These are phyloP conservation scores for Avicennia marina DNA, from an alignment of 257 asterid species.

Conservation along the genomic window DNA sequence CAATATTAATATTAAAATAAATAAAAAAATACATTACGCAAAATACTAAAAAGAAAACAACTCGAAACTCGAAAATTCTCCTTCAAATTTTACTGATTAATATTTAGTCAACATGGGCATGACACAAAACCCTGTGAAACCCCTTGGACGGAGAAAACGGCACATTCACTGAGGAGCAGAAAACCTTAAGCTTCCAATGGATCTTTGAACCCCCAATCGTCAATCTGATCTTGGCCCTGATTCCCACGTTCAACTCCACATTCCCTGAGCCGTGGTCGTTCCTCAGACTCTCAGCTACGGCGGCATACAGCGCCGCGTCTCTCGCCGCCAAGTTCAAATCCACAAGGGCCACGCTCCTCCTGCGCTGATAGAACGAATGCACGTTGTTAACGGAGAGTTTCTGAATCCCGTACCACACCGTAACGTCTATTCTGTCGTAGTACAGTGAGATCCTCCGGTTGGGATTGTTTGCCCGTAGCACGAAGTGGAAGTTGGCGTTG, in stretches of 20 bases:
- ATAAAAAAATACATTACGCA: no score
- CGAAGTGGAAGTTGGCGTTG: conserved; percentile 51
- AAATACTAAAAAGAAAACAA: neutral
- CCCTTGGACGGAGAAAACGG: conserved; percentile 36
- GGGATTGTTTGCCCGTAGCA: conserved; percentile 72
- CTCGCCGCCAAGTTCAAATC: conserved; percentile 47
- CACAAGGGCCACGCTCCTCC: conserved; percentile 46
- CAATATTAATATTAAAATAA: no score
- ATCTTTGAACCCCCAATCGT: conserved; percentile 59
- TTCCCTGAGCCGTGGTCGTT: conserved; percentile 48
- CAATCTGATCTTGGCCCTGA: conserved; percentile 66
- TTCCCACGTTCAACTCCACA: conserved; percentile 39
- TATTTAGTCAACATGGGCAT: conserved; percentile 36
- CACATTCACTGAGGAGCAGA: conserved; percentile 41
- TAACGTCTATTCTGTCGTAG: conserved; percentile 63
- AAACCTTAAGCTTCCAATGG: conserved; percentile 51
- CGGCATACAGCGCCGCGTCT: conserved; percentile 35
- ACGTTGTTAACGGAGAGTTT: conserved; percentile 37
- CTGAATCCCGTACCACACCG: conserved; percentile 49
- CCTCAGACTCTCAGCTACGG: conserved; percentile 48
- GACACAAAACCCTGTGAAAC: conserved; percentile 47
- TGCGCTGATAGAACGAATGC: conserved; percentile 61
- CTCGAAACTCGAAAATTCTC: neutral
- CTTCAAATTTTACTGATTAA: neutral
- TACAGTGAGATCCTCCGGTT: conserved; percentile 56